Percentiles rank a stretch among this genome's conserved stretches.
These are phyloP conservation scores for Fusarium sp. DNA, from an alignment of 2,329 filamentous ascomycete genomes.

Conservation along the genomic window DNA sequence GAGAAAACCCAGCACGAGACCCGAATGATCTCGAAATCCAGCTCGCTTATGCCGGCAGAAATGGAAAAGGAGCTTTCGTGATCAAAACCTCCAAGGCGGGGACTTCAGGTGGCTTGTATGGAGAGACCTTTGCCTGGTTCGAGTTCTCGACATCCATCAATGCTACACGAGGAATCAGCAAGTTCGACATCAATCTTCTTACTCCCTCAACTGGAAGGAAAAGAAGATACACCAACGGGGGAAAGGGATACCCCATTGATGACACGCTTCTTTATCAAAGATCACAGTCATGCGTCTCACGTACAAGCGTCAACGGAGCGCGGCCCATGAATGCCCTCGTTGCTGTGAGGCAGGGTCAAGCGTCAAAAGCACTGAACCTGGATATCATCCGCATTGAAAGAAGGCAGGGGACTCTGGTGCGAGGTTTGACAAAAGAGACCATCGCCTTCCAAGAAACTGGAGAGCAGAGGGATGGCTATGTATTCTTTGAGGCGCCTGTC, in stretches of 20 bases:
- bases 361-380: constrained; percentile 2
- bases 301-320: background rate
- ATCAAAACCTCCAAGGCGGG: constrained; percentile 25
- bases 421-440: background rate
- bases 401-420: constrained; percentile 3
- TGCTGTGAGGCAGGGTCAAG: background rate
- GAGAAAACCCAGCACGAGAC: constrained; percentile 31
- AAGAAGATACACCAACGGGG: constrained; percentile 38
- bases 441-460: constrained; percentile 7
- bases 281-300: constrained; percentile 39
- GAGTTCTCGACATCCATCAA: constrained; percentile 43
- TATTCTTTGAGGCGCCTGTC: constrained; percentile 10
- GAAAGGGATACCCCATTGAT: constrained; percentile 40
- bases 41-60: constrained; percentile 22
- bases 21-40: constrained; percentile 37
- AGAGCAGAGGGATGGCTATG: constrained; percentile 6
- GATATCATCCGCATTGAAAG: constrained; percentile 17
- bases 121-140: constrained; percentile 46
- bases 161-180: constrained; percentile 39
- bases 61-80: background rate
- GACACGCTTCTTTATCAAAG: constrained; percentile 41
- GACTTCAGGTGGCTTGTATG: constrained; percentile 39
- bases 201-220: constrained; percentile 35
- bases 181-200: constrained; percentile 44
- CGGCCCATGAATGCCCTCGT: constrained; percentile 13